phyloP scores from a whole-genome alignment of 2,329 filamentous ascomycete species.

The Chrysosporium queenslandicum region DNA sequence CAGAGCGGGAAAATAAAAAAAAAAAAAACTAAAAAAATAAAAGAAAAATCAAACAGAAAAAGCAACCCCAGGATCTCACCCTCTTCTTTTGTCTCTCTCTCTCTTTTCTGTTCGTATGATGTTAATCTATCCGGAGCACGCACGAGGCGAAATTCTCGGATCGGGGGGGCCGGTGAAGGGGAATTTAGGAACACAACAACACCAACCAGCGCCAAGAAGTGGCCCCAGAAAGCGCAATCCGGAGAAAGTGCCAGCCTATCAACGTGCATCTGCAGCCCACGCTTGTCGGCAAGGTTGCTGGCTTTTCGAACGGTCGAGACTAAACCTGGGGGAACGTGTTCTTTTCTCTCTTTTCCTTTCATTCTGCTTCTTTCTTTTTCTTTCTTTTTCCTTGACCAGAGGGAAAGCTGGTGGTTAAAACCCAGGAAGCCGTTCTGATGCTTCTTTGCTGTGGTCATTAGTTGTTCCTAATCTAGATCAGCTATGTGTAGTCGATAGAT shows the following conservation, averaged over 20 bases:
- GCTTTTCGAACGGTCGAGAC: background rate
- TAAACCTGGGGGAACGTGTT: background rate
- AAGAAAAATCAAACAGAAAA: background rate
- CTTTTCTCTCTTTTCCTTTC: background rate
- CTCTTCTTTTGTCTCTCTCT: too few relatives aligned
- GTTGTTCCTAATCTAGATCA: background rate
- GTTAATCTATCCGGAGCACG: background rate
- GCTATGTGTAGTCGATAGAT: too few relatives aligned
- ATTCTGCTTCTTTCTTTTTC: too few relatives aligned
- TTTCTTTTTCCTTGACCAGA: too few relatives aligned
- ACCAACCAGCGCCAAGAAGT: too few relatives aligned
- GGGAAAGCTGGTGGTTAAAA: too few relatives aligned
- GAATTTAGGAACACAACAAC: too few relatives aligned
- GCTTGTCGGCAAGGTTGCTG: slow-evolving; percentile 1
- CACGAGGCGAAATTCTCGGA: background rate
- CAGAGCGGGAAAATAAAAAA: background rate
- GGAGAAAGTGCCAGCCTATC: slow-evolving; percentile 9
- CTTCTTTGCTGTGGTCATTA: background rate
- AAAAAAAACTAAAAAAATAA: background rate
- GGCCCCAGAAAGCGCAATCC: slow-evolving; percentile 8
- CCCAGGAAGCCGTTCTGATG: too few relatives aligned
- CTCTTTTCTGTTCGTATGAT: too few relatives aligned
- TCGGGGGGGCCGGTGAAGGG: background rate
- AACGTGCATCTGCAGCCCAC: slow-evolving; percentile 6
- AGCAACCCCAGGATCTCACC: too few relatives aligned